Evolutionary conservation across 108 stramenopile species (phyloP).

Genomic region (Skeletonema potamos): DNA sequence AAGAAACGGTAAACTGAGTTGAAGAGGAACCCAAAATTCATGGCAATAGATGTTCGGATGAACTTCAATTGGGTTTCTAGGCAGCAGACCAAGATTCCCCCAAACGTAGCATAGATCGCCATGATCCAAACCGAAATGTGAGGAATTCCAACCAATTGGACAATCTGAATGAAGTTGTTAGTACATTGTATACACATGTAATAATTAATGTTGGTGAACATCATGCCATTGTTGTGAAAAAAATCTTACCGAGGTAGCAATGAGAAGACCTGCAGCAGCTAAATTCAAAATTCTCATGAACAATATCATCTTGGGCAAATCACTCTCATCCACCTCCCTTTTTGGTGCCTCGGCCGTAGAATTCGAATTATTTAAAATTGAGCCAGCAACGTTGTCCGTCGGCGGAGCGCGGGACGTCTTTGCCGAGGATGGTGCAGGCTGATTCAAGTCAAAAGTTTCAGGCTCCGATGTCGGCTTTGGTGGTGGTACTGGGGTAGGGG

Average conservation of each 20-base stretch:
- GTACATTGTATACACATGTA: neutral
- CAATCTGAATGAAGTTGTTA: constrained; percentile 32
- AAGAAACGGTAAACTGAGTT: constrained; percentile 75
- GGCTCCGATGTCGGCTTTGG: constrained; percentile 2
- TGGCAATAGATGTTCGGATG: constrained; percentile 81
- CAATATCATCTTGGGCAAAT: constrained; percentile 72
- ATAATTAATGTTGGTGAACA: neutral
- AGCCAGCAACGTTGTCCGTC: constrained; percentile 41
- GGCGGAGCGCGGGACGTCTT: constrained; percentile 19
- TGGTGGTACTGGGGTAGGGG: constrained; percentile 1
- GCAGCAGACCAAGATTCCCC: constrained; percentile 81
- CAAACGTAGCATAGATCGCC: constrained; percentile 76
- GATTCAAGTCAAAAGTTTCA: constrained; percentile 16
- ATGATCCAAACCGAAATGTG: constrained; percentile 61
- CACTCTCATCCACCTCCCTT: constrained; percentile 51
- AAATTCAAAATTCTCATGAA: constrained; percentile 77
- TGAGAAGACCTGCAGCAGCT: constrained; percentile 61
- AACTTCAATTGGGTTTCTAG: constrained; percentile 90
- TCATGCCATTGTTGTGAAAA: constrained; percentile 4
- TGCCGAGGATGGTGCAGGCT: constrained; percentile 11
- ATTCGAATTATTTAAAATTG: constrained; percentile 14
- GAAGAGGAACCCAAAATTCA: constrained; percentile 91
- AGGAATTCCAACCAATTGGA: constrained; percentile 54
- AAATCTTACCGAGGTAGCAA: constrained; percentile 63
- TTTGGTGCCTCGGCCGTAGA: neutral